Base-by-base conservation (phyloP, 2,329 filamentous ascomycete species). In the Anthostomella pinea region DNA sequence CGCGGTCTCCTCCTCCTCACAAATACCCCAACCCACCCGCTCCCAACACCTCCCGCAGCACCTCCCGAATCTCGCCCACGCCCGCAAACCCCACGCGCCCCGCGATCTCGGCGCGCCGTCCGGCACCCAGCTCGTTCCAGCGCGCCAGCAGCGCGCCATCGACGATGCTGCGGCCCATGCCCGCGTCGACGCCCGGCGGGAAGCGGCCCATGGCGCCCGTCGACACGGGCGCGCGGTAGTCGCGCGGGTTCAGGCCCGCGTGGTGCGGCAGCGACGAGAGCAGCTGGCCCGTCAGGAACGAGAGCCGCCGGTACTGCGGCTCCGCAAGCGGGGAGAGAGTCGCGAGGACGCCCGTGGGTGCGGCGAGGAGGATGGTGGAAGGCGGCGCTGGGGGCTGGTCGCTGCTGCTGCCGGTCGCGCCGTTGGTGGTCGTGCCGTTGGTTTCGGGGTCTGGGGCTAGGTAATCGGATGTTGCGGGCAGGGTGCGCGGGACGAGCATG, bases 171-270 rank as follows among this genome's bases (percentile, higher is more conserved):
- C 85, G 69, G 1, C 77, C 77, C 0, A 73, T 76, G 48, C 66
- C 76, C 38, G 70, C 72, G 33, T 81, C 78, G 1, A 81, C 75
- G 10, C 71, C 76, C 0, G 76, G 66, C 5, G 56, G 55, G n/a
- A 57, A 55, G 4, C 59, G 62, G 40, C 42, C 67, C 46, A 40
- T 64, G 55, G 60, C 75, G 59, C 57, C 72, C 59, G 59, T 72
- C 47, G 64, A 60, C 8, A 49, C 73, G 59, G 53, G 77, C 30
- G 69, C 69, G 10, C 93, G 76, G 64, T 91, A 87, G 0, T 82
- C 87, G 37, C 85, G 81, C 2, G 88, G 85, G 62, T 97, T 97
- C 32, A 96, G 70, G 0, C 87, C 88, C 6, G 82, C 87, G 4
- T 85, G 68, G 45, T 89, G 82, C 27, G 87, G 81, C 6, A 96